Evolutionary conservation across 2,329 filamentous ascomycete genomes (phyloP).

Genomic region (Aureobasidium sp.): DNA sequence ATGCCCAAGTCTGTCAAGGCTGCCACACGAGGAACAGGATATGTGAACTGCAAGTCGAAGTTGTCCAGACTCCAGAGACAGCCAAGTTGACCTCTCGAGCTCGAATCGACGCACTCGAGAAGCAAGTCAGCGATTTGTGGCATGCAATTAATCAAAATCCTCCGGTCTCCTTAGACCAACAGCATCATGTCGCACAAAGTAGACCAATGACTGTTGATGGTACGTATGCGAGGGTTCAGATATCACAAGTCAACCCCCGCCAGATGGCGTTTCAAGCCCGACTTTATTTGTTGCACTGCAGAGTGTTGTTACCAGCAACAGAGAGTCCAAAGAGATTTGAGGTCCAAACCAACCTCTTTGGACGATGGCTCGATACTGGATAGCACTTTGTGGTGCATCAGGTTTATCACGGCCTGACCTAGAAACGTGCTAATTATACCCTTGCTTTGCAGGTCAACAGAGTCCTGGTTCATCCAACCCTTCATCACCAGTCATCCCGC

Average conservation of each 20-base stretch:
- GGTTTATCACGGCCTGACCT: too few relatives aligned
- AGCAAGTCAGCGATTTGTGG: constrained; percentile 27
- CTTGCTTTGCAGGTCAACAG: too few relatives aligned
- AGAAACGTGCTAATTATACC: too few relatives aligned
- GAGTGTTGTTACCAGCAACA: too few relatives aligned
- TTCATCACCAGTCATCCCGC: constrained; percentile 28
- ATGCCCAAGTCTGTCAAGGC: constrained; percentile 28
- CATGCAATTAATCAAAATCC: constrained; percentile 19
- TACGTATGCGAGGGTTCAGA: too few relatives aligned
- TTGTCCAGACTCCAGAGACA: constrained; percentile 20
- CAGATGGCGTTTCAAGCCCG: too few relatives aligned
- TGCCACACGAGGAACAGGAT: constrained; percentile 26
- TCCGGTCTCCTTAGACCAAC: constrained; percentile 14
- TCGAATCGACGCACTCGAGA: constrained; percentile 29
- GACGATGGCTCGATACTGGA: too few relatives aligned
- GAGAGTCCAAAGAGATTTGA: too few relatives aligned
- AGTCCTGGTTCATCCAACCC: constrained; percentile 20
- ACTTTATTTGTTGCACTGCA: too few relatives aligned
- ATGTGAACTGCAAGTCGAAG: constrained; percentile 28
- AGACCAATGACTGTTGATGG: neutral
- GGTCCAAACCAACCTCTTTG: too few relatives aligned
- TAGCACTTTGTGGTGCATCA: too few relatives aligned
- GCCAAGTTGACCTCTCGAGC: constrained; percentile 26
- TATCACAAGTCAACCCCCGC: too few relatives aligned
- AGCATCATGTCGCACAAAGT: neutral